A percentile compares a stretch with the other conserved stretches of the same genome.
Conservation (phyloP, 2,329 filamentous ascomycete species). For the Daldinia sp. region DNA sequence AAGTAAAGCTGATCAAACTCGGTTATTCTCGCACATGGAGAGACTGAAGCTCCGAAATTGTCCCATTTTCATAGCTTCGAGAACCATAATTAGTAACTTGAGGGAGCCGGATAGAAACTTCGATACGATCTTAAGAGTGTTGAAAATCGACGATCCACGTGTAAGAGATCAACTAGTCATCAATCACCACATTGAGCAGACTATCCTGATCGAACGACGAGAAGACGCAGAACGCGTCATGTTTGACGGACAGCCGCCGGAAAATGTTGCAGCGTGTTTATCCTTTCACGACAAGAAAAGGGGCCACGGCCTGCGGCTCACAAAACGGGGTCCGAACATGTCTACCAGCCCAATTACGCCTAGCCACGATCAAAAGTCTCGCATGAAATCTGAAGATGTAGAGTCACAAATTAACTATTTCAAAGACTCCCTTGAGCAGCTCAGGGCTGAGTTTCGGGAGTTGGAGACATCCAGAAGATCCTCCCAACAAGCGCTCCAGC, state of each 20-base stretch:
- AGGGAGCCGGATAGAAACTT: conserved; percentile 80
- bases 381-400: conserved; percentile 81
- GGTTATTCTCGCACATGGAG: conserved; percentile 74
- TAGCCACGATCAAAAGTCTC: conserved; percentile 65
- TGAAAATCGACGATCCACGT: conserved; percentile 84
- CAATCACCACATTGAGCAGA: conserved; percentile 83
- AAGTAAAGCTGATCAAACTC: conserved; percentile 79
- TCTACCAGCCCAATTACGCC: conserved; percentile 54
- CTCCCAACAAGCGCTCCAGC: conserved; percentile 62
- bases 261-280: conserved; percentile 80
- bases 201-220: conserved; percentile 78
- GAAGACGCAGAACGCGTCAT: conserved; percentile 77
- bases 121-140: conserved; percentile 81
- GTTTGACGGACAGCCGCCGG: conserved; percentile 69
- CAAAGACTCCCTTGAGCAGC: conserved; percentile 63
- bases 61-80: conserved; percentile 72
- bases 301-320: conserved; percentile 71
- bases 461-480: conserved; percentile 63
- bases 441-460: conserved; percentile 66
- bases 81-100: conserved; percentile 67
- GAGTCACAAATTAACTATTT: conserved; percentile 72
- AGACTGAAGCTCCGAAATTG: conserved; percentile 60
- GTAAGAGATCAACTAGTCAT: conserved; percentile 88
- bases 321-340: conserved; percentile 56
- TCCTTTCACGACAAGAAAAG: conserved; percentile 72